Percentiles rank a stretch among this genome's conserved stretches.
Conservation (phyloP, 192 early-diverging fungal species). For the Podila epigama region DNA sequence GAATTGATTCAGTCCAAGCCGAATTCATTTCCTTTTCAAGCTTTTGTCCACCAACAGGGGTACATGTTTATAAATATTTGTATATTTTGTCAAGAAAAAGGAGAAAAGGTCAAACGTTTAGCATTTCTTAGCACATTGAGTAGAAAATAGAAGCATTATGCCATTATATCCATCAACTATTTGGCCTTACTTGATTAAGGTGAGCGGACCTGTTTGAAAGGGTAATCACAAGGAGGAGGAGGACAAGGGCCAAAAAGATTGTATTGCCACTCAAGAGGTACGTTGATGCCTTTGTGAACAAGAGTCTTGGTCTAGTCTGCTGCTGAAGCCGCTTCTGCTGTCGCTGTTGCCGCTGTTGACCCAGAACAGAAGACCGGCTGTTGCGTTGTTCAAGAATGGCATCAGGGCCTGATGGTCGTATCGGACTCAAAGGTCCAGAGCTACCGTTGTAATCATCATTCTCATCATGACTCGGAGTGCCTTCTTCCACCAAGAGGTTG, state of each 20-base stretch:
- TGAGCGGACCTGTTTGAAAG: constrained; percentile 13
- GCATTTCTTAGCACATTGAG: no score
- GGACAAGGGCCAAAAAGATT: constrained; percentile 1
- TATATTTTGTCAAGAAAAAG: no score
- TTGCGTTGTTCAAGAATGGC: no score
- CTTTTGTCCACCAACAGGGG: not conserved
- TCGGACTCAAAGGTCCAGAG: not conserved
- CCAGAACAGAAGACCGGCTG: no score
- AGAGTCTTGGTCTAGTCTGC: constrained; percentile 14
- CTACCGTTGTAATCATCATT: not conserved
- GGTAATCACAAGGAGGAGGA: constrained; percentile 1
- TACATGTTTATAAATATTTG: no score
- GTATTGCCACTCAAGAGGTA: constrained; percentile 12
- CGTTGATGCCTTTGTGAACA: constrained; percentile 30
- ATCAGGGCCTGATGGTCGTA: no score
- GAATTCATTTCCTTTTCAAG: constrained; percentile 11
- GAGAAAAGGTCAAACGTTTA: no score
- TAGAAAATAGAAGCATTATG: not conserved
- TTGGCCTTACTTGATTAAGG: constrained; percentile 14
- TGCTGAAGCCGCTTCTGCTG: not conserved
- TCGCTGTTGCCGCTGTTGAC: no score
- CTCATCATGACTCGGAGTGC: not conserved
- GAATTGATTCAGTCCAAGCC: constrained; percentile 3
- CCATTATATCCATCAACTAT: no score
- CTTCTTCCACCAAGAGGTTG: constrained; percentile 27